Base-by-base conservation (phyloP, 164 flowering plant species). In the Santalum album region DNA sequence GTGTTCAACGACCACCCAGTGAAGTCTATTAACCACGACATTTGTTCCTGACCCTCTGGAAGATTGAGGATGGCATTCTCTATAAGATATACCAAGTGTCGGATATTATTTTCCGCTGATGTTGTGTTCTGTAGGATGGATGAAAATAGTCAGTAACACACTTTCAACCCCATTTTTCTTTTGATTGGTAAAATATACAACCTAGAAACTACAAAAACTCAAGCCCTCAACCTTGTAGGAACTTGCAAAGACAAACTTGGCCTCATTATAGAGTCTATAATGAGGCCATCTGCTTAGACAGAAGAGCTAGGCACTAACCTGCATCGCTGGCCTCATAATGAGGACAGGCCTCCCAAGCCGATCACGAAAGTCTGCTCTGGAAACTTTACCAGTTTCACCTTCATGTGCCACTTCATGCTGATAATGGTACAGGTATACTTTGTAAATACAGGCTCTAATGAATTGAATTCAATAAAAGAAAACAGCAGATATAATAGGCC, bases 21-120 rank as follows among this genome's bases (percentile, higher is more conserved):
- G 69, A 77, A 87, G 57, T 84, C 95, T 40, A 90, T 80, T 61
- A 90, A 62, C 97, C 97, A 90, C 0, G 81, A 68, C 84, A 84
- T 84, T 54, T 87, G 85, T 48, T 87, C 92, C 68, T 81, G 87
- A 29, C 79, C 90, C 32, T 81, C 78, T 1, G 72, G 69, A 60
- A 79, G 73, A 59, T 84, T 84, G 15, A 83, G 71, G 58, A 90
- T 75, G 7, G 77, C 78, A 62, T 82, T 86, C 73, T 90, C 95
- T 43, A 90, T 34, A 16, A 81, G 78, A 66, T 90, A 87, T 2
- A 90, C 88, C 45, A 87, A 46, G 58, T 81, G 85, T 36, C 75
- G 78, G 20, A 90, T 65, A 57, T 83, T 84, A 25, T 69, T 75
- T 55, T 72, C 87, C 22, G 67, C 54, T 12, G 88, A 75, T 49